Base-by-base conservation (phyloP, 257 asterid species). In the Petunia secreta region DNA sequence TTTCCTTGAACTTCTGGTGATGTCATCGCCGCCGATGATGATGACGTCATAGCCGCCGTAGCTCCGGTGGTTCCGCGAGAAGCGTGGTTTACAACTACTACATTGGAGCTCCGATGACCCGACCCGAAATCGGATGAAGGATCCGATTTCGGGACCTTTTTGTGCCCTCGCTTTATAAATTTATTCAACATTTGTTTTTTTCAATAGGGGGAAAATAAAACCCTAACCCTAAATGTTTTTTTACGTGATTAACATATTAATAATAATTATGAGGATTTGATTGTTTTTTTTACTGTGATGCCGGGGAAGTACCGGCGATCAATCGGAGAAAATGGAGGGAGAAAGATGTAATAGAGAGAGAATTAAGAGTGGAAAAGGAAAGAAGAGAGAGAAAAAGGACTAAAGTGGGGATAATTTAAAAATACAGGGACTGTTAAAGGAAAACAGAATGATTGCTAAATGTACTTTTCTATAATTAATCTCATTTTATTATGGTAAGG, bases 1-100 rank as follows among this genome's bases (percentile, higher is more conserved):
- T 87, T 43, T 41, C 90, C 90, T 25, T 25, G 25, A 25, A 25
- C 25, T 25, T 25, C 25, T 36, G 84, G 84, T 2, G 88, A 85
- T 15, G 85, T 79, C 41, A 52, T 75, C 77, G 85, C 71, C 10
- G 83, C 53, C 15, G 38, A 80, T 25, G 74, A 83, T 15, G 57
- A 0, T 13, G 78, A 3, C 62, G 13, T 36, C 78, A 50, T 7
- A 6, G 44, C 6, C 53, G 53, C 62, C 62, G 1, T 57, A 4
- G 58, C 40, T 2, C 57, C 76, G 16, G 77, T 14, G 16, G 77
- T 14, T 2, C 78, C 43, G 34, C 63, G 48, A 50, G 78, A 73
- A 50, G 78, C 62, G 4, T 73, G 78, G 8, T 73, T 73, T 10
- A 73, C 78, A 0, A 25, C 25, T 25, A 73, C 63, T 41, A 73